Base-by-base conservation (phyloP, 306 rosid genomes). In the Styphnolobium japonicum region DNA sequence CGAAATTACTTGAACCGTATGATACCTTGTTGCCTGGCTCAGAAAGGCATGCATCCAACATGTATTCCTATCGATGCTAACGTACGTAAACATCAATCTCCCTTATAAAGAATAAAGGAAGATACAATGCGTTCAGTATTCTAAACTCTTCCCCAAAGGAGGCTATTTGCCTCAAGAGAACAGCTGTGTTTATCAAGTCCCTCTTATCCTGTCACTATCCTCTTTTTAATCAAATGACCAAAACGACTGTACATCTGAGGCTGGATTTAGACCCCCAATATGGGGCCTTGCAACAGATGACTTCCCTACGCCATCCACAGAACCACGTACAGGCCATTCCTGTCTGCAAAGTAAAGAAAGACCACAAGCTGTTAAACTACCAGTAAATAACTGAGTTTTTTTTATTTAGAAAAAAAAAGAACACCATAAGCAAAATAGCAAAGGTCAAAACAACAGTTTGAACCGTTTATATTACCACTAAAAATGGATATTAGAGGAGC, bases 241-340 rank as follows among this genome's bases (percentile, higher is more conserved):
- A 80, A 81, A 90, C 37, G 98, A 90, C 91, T 96, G 93, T 90
- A 89, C 98, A 91, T 91, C 93, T 23, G 95, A 81, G 80, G 82
- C 43, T 27, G 94, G 90, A 51, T 84, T 90, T 56, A 60, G 81
- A 86, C 89, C 87, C 75, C 96, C 90, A 56, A 84, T 79, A 51
- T 82, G 91, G 22, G 92, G 90, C 85, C 85, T 87, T 36, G 83
- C 80, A 66, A 81, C 81, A 12, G 90, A 25, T 70, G 90, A 34
- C 86, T 85, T 84, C 53, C 88, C 86, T 33, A 81, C 70, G 63
- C 93, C 88, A 57, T 89, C 97, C 69, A 82, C 86, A 31, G 85
- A 77, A 14, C 92, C 87, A 71, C 80, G 92, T 60, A 68, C 78
- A 65, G 87, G 66, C 89, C 93, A 88, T 76, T 91, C 99, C 69